phyloP scores from a whole-genome alignment of 148 eudicot genomes.

The Rhododendron mucronatum region DNA sequence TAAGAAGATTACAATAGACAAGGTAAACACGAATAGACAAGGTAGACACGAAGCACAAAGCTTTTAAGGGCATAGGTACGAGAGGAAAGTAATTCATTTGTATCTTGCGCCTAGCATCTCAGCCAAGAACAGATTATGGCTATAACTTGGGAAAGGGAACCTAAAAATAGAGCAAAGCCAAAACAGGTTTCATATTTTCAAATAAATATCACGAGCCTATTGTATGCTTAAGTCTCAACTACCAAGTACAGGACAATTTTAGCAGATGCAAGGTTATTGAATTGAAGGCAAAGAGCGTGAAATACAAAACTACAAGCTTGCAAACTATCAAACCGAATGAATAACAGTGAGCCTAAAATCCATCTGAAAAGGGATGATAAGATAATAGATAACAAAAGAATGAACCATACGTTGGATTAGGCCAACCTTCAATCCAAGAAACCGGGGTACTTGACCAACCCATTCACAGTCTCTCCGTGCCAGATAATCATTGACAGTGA shows the following conservation, averaged over 20 bases:
- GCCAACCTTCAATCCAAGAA: conserved; percentile 97
- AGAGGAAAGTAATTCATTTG: neutral
- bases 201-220: neutral
- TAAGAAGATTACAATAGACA: neutral
- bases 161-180: neutral
- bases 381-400: conserved; percentile 9
- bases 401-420: conserved; percentile 82
- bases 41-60: neutral
- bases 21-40: neutral
- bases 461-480: conserved; percentile 99
- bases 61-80: neutral
- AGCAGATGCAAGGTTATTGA: neutral
- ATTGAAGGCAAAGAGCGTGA: neutral
- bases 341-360: neutral
- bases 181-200: neutral
- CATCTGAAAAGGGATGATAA: neutral
- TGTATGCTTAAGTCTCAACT: neutral
- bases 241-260: neutral
- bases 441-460: conserved; percentile 99
- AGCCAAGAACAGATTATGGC: neutral
- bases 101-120: neutral
- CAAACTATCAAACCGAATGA: neutral
- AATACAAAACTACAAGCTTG: neutral
- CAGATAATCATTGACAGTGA: conserved; percentile 95
- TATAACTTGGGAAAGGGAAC: neutral